A percentile compares a stretch with the other conserved stretches of the same genome.
phyloP scores from a whole-genome alignment of 169 alveolate genomes.

The Plasmodium fragile region DNA sequence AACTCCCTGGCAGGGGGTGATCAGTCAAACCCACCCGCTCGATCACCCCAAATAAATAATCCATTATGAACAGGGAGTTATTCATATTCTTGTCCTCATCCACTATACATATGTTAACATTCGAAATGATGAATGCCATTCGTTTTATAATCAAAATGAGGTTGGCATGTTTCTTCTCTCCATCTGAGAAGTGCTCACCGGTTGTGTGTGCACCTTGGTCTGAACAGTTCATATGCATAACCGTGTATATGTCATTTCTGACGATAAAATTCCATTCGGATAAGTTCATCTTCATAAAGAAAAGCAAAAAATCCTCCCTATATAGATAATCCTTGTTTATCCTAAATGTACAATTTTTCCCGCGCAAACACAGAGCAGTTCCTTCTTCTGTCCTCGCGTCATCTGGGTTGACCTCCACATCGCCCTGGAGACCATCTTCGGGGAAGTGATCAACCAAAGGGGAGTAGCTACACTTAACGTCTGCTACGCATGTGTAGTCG shows the following conservation, averaged over 20 bases:
- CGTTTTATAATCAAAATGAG: constrained; percentile 41
- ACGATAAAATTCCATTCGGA: not conserved
- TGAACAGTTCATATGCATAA: not conserved
- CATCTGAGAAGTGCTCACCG: not conserved
- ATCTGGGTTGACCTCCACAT: not conserved
- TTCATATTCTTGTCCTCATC: not conserved
- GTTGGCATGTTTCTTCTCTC: not conserved
- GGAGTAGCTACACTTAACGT: not conserved
- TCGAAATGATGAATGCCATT: constrained; percentile 41
- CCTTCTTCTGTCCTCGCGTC: not conserved
- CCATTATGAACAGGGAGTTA: not conserved
- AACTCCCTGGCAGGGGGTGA: not conserved
- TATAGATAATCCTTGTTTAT: constrained; percentile 34
- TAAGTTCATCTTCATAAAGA: constrained; percentile 22
- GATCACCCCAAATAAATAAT: constrained; percentile 26
- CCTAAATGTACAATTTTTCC: not conserved
- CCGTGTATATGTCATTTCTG: constrained; percentile 6
- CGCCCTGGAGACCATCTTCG: not conserved
- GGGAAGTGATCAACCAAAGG: too few relatives aligned
- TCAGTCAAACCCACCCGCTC: not conserved
- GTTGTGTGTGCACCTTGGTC: not conserved
- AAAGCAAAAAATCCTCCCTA: constrained; percentile 50
- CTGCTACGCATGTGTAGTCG: not conserved
- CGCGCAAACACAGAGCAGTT: not conserved
- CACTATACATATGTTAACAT: not conserved